phyloP scores from a whole-genome alignment of 2,329 filamentous ascomycete genomes.

The Sarocladium kiliense region DNA sequence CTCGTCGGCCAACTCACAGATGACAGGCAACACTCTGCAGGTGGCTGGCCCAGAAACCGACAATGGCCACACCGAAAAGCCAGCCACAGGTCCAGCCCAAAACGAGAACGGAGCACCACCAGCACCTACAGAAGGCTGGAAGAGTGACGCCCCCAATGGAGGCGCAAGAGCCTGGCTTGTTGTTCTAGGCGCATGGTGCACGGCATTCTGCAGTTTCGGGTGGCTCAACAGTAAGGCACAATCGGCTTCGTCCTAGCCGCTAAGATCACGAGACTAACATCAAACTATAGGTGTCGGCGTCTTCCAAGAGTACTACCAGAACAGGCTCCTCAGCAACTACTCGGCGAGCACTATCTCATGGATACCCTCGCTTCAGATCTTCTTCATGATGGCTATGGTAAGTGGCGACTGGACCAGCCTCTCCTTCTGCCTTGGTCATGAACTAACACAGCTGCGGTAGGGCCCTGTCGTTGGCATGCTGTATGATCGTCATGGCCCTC shows the following conservation, averaged over 20 bases:
- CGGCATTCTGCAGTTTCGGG: conserved; percentile 34
- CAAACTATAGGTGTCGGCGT: conserved; percentile 34
- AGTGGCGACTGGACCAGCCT: conserved; percentile 10
- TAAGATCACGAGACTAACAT: conserved; percentile 10
- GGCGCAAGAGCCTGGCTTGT: conserved; percentile 31
- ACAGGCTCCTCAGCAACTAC: conserved; percentile 38
- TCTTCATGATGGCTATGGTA: conserved; percentile 46
- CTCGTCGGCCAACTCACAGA: background rate
- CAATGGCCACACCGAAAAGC: background rate
- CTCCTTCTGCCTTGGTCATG: too few relatives aligned
- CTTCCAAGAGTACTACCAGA: conserved; percentile 56
- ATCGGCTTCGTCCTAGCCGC: background rate
- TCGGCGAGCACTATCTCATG: conserved; percentile 51
- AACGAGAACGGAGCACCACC: background rate
- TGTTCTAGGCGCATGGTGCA: conserved; percentile 34
- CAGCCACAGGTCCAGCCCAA: background rate
- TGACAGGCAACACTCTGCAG: background rate
- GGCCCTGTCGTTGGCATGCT: conserved; percentile 58
- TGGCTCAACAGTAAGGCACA: conserved; percentile 25
- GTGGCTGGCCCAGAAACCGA: background rate
- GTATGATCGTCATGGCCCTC: conserved; percentile 59
- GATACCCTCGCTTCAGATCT: conserved; percentile 53
- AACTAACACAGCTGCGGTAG: too few relatives aligned
- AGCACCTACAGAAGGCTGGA: conserved; percentile 6
- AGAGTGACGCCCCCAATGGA: conserved; percentile 17